Evolutionary conservation across 805 yeast species (phyloP).

Genomic region (Metschnikowia arizonensis): DNA sequence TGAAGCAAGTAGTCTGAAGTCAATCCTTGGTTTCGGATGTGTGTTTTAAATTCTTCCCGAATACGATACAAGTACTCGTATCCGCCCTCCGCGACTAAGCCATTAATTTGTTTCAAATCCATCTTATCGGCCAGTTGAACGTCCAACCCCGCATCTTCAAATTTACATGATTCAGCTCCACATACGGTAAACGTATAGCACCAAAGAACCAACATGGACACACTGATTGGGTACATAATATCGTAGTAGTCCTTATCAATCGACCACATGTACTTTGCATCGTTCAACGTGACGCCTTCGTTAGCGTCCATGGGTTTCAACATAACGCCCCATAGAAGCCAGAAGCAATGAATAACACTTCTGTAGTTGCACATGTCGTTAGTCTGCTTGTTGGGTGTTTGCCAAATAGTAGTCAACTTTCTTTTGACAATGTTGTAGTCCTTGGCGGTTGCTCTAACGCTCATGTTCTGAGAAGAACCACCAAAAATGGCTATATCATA

Average conservation of each 20-base stretch:
- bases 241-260: conserved; percentile 36
- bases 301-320: conserved; percentile 21
- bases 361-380: conserved; percentile 31
- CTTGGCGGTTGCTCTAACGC: conserved; percentile 35
- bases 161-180: conserved; percentile 30
- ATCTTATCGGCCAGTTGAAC: conserved; percentile 15
- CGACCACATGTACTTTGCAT: conserved; percentile 25
- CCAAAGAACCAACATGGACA: conserved; percentile 40
- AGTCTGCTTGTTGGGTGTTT: conserved; percentile 10
- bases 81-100: conserved; percentile 35
- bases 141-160: conserved; percentile 14
- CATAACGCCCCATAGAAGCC: conserved; percentile 39
- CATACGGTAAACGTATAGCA: conserved; percentile 32
- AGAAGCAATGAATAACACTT: conserved; percentile 37
- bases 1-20: conserved; percentile 12
- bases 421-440: conserved; percentile 33
- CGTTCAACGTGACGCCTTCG: conserved; percentile 16
- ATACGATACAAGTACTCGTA: conserved; percentile 33
- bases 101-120: conserved; percentile 20
- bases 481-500: conserved; percentile 75
- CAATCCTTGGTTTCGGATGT: conserved; percentile 4
- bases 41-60: conserved; percentile 27
- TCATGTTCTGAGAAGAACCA: conserved; percentile 71
- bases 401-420: conserved; percentile 34
- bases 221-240: conserved; percentile 33